Evolutionary conservation across 139 green algal genomes (phyloP).

Genomic region (Gonium pectorale): DNA sequence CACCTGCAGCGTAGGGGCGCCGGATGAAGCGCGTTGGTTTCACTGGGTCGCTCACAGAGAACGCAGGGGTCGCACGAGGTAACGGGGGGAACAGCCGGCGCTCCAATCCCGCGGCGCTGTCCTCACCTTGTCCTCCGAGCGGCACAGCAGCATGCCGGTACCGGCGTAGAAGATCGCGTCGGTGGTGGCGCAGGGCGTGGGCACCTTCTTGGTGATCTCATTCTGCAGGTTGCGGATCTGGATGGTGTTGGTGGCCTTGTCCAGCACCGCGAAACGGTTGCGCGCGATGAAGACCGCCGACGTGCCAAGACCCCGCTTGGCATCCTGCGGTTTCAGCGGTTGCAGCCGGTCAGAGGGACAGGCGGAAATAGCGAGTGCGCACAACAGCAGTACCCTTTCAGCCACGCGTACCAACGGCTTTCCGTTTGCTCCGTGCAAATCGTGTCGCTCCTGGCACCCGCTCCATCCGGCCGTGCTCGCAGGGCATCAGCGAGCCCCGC

Average conservation of each 20-base stretch:
- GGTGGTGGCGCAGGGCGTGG: slow-evolving; percentile 80
- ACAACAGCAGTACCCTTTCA: no score
- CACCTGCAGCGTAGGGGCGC: slow-evolving; percentile 60
- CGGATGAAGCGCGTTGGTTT: not conserved
- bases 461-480: no score
- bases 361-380: no score
- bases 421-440: no score
- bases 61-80: no score
- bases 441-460: no score
- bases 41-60: no score
- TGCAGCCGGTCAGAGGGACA: no score
- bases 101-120: no score
- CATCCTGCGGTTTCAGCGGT: slow-evolving; percentile 76
- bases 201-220: slow-evolving; percentile 98
- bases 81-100: no score
- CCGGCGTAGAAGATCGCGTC: slow-evolving; percentile 98
- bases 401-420: no score
- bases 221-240: slow-evolving; percentile 98
- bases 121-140: slow-evolving; percentile 93
- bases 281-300: slow-evolving; percentile 97
- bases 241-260: slow-evolving; percentile 86
- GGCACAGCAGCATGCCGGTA: slow-evolving; percentile 94
- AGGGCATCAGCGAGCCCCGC: no score
- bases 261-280: slow-evolving; percentile 98
- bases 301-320: slow-evolving; percentile 83